Evolutionary conservation across 1,139 yeast species (phyloP).

Genomic region (Schwanniomyces etchellsii): DNA sequence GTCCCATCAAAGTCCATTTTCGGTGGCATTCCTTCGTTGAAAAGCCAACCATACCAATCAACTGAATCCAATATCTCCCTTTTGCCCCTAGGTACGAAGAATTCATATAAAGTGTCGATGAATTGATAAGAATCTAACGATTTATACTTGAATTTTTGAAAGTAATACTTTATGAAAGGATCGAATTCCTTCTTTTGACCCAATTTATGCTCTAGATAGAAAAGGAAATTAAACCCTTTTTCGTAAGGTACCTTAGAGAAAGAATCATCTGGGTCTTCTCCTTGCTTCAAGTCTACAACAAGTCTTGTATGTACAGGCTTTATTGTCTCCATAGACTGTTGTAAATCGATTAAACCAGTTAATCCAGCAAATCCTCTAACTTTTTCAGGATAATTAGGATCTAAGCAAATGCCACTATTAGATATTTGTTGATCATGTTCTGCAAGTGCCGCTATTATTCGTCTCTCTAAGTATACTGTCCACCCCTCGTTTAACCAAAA

Average conservation of each 20-base stretch:
- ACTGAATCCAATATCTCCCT: slow-evolving; percentile 14
- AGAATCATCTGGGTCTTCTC: slow-evolving; percentile 28
- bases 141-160: slow-evolving; percentile 23
- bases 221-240: slow-evolving; percentile 31
- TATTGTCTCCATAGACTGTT: slow-evolving; percentile 12
- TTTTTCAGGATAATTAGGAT: slow-evolving; percentile 22
- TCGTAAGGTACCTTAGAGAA: slow-evolving; percentile 33
- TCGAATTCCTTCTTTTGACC: slow-evolving; percentile 26
- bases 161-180: slow-evolving; percentile 27
- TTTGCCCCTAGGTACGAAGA: slow-evolving; percentile 18
- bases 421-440: not conserved
- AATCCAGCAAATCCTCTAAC: slow-evolving; percentile 27
- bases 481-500: slow-evolving; percentile 38
- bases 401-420: too few species aligned
- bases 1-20: slow-evolving; percentile 25
- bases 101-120: slow-evolving; percentile 25
- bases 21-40: slow-evolving; percentile 26
- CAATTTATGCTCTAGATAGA: slow-evolving; percentile 20
- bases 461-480: slow-evolving; percentile 33
- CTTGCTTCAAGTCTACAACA: slow-evolving; percentile 21
- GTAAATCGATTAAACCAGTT: slow-evolving; percentile 20
- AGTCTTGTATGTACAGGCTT: slow-evolving; percentile 19
- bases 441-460: slow-evolving; percentile 21
- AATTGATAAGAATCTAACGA: slow-evolving; percentile 28
- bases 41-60: slow-evolving; percentile 26